Conservation (phyloP, 1,139 yeast species). For the Martiniozyma asiatica region DNA sequence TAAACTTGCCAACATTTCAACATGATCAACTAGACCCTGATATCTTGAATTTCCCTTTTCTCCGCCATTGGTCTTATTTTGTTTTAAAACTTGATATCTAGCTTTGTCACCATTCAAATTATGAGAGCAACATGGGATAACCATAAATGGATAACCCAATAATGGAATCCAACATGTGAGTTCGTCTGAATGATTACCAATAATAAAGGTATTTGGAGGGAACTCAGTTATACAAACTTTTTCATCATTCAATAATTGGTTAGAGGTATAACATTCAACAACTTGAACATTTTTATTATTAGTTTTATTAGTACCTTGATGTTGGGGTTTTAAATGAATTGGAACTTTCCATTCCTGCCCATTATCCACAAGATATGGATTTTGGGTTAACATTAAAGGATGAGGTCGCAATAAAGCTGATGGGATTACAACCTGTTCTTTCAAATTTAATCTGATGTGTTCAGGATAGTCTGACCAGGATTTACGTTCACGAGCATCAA, state of each 20-base stretch:
- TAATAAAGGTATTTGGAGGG: conserved; percentile 60
- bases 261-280: conserved; percentile 35
- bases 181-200: conserved; percentile 95
- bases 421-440: conserved; percentile 76
- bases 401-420: conserved; percentile 56
- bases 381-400: conserved; percentile 41
- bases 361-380: conserved; percentile 45
- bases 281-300: conserved; percentile 21
- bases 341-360: conserved; percentile 51
- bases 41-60: conserved; percentile 42
- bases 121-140: conserved; percentile 93
- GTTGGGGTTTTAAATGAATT: conserved; percentile 17
- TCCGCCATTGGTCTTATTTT: conserved; percentile 12
- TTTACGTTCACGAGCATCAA: conserved; percentile 82
- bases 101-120: conserved; percentile 64
- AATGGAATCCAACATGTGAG: conserved; percentile 93
- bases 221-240: conserved; percentile 59
- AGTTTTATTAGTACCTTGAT: conserved; percentile 10
- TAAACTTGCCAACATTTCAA: conserved; percentile 48
- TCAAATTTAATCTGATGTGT: conserved; percentile 41
- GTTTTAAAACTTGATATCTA: conserved; percentile 39
- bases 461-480: conserved; percentile 73
- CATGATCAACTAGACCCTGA: conserved; percentile 78
- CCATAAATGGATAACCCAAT: conserved; percentile 75
- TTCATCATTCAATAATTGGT: conserved; percentile 40